Base-by-base conservation (phyloP, 2,329 filamentous ascomycete genomes). In the Elsinoe arachidis region DNA sequence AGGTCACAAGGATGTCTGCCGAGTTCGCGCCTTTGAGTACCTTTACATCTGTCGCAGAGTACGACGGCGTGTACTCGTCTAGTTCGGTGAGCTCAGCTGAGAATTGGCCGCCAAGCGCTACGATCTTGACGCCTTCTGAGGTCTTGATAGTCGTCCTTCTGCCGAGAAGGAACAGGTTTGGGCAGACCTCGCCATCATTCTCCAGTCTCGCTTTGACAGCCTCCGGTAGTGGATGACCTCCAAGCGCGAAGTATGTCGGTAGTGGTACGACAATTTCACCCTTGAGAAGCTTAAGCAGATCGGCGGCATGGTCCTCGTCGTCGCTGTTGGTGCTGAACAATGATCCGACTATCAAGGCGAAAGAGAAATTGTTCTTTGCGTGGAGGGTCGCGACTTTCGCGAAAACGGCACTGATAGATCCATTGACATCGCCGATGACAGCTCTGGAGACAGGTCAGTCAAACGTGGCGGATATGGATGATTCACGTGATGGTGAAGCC, bases 231-330 rank as follows among this genome's bases (percentile, higher is more conserved):
- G 85, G 74, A 47, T 78, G 78, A 37, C 77, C 84, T 63, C 88
- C 90, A 60, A 96, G 78, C 2, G 88, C 89, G 69, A 97, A 99
- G 74, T 99, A 99, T 7, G 87, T 95, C 1, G 91, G 85, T 0
- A 97, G 75, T 2, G 91, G 85, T 3, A 97, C 77, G 19, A 77
- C 68, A 55, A 95, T 84, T 10, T 80, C 77, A n/a, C 90, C 90
- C 23, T 81, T 73, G 0, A 97, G 72, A 2, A 99, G 79, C 9
- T 81, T 78, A 10, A 77, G 73, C 4, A 93, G 72, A 9, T 73
- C 69, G 7, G 61, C 59, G 7, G 58, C 37, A 4, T 63, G 59
- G 55, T 87, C 80, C 46, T 84, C 78, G 1, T 76, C 73, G 0
- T 68, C 68, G 3, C 68, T 62, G 11, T 68, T 67, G 43, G 79